Evolutionary conservation across 768 basidiomycete species (phyloP).

Genomic region (Panaeolus papilionaceus): DNA sequence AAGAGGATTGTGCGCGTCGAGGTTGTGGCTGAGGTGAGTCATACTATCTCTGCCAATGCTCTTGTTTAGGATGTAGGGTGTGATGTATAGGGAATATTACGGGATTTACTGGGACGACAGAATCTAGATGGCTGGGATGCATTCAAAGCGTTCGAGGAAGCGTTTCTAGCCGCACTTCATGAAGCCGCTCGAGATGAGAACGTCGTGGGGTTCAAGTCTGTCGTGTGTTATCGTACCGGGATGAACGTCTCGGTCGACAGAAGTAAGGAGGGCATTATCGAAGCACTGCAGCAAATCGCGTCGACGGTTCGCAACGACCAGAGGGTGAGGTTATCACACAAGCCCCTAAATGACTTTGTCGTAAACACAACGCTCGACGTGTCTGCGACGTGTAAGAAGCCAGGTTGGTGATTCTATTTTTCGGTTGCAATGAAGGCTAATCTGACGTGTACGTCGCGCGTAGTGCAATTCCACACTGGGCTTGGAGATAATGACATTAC

Average conservation of each 20-base stretch:
- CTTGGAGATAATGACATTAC: constrained; percentile 78
- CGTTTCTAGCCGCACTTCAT: constrained; percentile 43
- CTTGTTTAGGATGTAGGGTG: constrained; percentile 6
- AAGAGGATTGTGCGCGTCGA: constrained; percentile 76
- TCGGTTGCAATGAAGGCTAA: background rate
- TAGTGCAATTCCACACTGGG: constrained; percentile 88
- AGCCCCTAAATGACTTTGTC: constrained; percentile 70
- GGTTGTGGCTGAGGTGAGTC: constrained; percentile 68
- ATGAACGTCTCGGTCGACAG: constrained; percentile 52
- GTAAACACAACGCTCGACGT: constrained; percentile 61
- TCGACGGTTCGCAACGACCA: constrained; percentile 41
- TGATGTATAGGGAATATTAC: constrained; percentile 2
- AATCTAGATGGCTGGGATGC: constrained; percentile 26
- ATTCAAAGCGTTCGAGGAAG: constrained; percentile 35
- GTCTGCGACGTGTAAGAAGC: constrained; percentile 59
- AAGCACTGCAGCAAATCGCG: constrained; percentile 39
- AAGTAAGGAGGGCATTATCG: constrained; percentile 32
- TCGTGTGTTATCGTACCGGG: constrained; percentile 81
- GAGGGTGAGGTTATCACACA: constrained; percentile 61
- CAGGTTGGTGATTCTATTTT: constrained; percentile 49
- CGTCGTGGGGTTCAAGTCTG: constrained; percentile 77
- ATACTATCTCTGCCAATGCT: constrained; percentile 16
- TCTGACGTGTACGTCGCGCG: constrained; percentile 6
- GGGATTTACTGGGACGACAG: constrained; percentile 34
- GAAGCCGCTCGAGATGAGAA: constrained; percentile 46